phyloP scores from a whole-genome alignment of 1,284 basidiomycete genomes.

The Heliocybe sulcata region DNA sequence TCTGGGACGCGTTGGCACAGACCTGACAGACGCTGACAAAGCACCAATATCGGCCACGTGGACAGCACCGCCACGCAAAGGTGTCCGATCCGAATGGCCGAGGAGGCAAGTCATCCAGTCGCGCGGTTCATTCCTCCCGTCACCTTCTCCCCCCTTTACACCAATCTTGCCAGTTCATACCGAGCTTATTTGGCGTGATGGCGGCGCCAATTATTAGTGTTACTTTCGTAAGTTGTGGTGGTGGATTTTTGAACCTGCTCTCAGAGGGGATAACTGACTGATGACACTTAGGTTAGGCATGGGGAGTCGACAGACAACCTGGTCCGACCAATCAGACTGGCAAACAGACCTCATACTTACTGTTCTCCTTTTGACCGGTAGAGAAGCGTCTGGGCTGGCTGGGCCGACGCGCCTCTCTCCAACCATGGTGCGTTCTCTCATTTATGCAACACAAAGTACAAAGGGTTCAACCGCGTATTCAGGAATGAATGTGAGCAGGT shows the following conservation, averaged over 20 bases:
- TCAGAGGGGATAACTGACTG: not conserved
- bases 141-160: too few relatives aligned
- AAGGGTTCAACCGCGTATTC: too few relatives aligned
- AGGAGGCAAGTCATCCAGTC: not conserved
- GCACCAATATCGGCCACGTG: not conserved
- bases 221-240: conserved; percentile 21
- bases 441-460: not conserved
- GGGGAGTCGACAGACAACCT: conserved; percentile 73
- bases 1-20: conserved; percentile 1
- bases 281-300: conserved; percentile 54
- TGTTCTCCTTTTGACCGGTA: conserved; percentile 15
- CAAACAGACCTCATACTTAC: conserved; percentile 1
- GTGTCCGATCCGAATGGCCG: not conserved
- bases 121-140: not conserved
- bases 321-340: conserved; percentile 24
- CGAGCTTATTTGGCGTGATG: not conserved
- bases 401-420: conserved; percentile 76
- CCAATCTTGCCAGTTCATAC: too few relatives aligned
- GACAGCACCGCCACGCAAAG: not conserved
- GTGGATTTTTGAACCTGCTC: not conserved
- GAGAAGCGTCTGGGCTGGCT: conserved; percentile 73
- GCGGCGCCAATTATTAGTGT: conserved; percentile 26
- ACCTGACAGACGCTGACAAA: not conserved
- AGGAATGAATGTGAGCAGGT: conserved; percentile 58
- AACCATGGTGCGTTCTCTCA: conserved; percentile 59